These are phyloP conservation scores for Tillandsia leiboldiana DNA, from an alignment of 176 grass and related monocot genomes.

Conservation along the genomic window DNA sequence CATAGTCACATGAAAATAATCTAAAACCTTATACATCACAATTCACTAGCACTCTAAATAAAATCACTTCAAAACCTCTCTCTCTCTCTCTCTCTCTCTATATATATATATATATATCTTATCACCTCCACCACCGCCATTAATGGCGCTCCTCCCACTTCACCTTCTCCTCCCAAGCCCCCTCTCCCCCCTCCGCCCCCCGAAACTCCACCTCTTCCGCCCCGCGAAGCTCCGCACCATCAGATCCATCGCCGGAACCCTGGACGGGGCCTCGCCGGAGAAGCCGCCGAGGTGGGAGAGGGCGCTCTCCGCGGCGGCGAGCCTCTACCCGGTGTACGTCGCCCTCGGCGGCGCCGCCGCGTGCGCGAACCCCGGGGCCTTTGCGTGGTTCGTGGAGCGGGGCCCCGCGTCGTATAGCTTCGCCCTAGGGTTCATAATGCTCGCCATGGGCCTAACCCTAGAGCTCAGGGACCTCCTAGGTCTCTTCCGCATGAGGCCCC, in stretches of 20 bases:
- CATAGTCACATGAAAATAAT: no score
- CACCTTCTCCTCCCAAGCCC: constrained; percentile 2
- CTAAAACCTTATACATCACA: no score
- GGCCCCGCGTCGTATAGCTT: constrained; percentile 57
- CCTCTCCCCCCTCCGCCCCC: not conserved
- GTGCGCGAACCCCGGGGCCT: constrained; percentile 38
- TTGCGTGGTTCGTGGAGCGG: constrained; percentile 46
- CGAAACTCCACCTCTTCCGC: not conserved
- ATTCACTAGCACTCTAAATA: no score
- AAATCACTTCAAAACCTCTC: no score
- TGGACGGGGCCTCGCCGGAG: not conserved
- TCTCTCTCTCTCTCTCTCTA: no score
- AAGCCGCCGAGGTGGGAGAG: constrained; percentile 28
- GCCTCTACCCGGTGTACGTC: constrained; percentile 60
- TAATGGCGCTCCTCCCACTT: not conserved
- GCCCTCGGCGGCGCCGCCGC: constrained; percentile 36
- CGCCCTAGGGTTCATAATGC: constrained; percentile 66
- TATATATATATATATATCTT: no score
- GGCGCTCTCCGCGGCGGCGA: constrained; percentile 38
- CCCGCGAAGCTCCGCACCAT: not conserved
- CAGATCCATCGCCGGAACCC: constrained; percentile 21
- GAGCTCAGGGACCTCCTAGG: constrained; percentile 41
- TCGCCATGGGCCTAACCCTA: constrained; percentile 72
- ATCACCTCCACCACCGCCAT: no score
- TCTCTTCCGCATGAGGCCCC: constrained; percentile 50